Base-by-base conservation (phyloP, 106 monocot species). In the Allium cepa region DNA sequence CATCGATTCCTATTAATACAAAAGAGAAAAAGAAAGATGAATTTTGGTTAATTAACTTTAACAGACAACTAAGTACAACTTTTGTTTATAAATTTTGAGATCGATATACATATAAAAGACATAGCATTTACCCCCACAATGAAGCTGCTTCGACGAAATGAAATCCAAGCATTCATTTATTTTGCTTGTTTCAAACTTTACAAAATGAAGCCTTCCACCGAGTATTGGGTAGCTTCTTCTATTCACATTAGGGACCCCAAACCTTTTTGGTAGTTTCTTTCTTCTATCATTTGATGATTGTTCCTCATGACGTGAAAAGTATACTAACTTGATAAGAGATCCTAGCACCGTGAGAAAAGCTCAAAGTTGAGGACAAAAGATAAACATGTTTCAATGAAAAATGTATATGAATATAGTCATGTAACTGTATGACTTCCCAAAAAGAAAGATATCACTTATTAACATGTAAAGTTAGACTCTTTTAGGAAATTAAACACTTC, bases 201-300 rank as follows among this genome's bases (percentile, higher is more conserved):
- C 96, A 73, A 97, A 97, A 79, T 97, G 96, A 57, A 97, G 92
- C 67, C 92, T 77, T 46, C 96, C 96, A 53, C 96, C 96, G 62
- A 97, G 88, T 74, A 97, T 78, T 15, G 92, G 96, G 51, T 77
- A 87, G 52, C 72, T 92, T 60, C 92, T 86, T 72, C 92, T 82
- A 63, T 79, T 81, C n/a, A 81, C 83, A 80, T 80, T 88, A 67
- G 79, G 70, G 64, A 86, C 64, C 62, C 88, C 83, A 67, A 88
- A 75, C 63, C 69, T 81, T 71, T 80, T 97, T 16, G 79, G 66
- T 46, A 82, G 77, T 46, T 68, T 79, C 68, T 77, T 92, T 70
- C 89, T 86, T 73, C 74, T 84, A 56, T 92, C 88, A 57, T 84
- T 80, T 45, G 80, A 64, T 57, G 79, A 75, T 47, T 71, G 75